Conservation (phyloP, 2,329 filamentous ascomycete genomes). For the Monosporascus sp. region DNA sequence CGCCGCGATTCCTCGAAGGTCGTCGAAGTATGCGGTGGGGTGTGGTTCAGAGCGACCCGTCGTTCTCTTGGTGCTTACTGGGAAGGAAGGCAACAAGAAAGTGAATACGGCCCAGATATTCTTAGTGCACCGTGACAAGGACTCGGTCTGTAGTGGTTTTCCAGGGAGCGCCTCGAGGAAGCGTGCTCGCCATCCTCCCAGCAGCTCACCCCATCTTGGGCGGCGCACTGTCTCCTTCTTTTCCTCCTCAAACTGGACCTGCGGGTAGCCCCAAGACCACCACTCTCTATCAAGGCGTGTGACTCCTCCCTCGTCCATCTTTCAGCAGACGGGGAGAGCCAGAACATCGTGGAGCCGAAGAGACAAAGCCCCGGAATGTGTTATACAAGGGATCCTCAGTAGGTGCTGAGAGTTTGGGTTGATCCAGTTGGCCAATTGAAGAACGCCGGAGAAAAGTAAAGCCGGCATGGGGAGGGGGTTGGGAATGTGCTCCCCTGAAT, state of each 20-base stretch:
- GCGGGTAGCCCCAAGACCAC: background rate
- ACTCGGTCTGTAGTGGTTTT: background rate
- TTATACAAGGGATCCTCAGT: no score
- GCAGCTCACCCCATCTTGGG: background rate
- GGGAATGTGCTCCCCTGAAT: no score
- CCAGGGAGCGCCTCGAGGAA: background rate
- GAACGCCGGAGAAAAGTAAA: no score
- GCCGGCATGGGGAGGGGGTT: no score
- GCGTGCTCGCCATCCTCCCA: background rate
- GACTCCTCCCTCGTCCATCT: background rate
- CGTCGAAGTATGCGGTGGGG: slow-evolving; percentile 3
- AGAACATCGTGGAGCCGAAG: background rate
- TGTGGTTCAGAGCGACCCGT: background rate
- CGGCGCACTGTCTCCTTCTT: background rate
- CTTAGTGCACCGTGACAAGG: background rate
- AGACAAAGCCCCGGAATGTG: no score
- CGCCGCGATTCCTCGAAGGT: slow-evolving; percentile 1
- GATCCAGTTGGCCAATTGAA: no score
- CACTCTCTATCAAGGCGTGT: background rate
- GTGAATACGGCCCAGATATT: background rate
- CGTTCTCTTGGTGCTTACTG: background rate
- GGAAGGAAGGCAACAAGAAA: slow-evolving; percentile 2
- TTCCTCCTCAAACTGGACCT: background rate
- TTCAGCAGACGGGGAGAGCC: background rate
- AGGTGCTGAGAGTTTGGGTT: no score